Evolutionary conservation across 805 yeast genomes (phyloP).

Genomic region (Metschnikowia lochheadii): DNA sequence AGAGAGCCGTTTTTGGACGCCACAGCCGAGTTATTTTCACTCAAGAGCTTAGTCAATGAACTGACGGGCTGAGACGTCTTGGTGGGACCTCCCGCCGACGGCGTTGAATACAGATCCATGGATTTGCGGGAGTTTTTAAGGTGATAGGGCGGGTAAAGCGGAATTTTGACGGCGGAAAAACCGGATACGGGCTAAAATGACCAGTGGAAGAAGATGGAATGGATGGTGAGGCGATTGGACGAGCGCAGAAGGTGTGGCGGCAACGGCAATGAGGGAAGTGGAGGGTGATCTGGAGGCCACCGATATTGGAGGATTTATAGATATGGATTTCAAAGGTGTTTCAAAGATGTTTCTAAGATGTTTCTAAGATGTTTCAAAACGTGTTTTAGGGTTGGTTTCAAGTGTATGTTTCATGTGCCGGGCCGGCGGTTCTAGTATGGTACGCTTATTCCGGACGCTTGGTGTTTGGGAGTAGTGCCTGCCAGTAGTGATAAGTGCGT

Average conservation of each 20-base stretch:
- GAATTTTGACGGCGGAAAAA: slow-evolving; percentile 8
- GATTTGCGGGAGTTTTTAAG: slow-evolving; percentile 10
- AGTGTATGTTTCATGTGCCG: background rate
- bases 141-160: slow-evolving; percentile 18
- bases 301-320: background rate
- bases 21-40: slow-evolving; percentile 24
- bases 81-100: slow-evolving; percentile 5
- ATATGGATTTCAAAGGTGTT: background rate
- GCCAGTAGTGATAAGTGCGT: background rate
- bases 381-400: background rate
- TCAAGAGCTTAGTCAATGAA: slow-evolving; percentile 36
- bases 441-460: background rate
- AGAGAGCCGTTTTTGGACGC: slow-evolving; percentile 6
- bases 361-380: background rate
- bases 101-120: slow-evolving; percentile 9
- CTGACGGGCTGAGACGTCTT: slow-evolving; percentile 26
- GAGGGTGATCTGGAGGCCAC: background rate
- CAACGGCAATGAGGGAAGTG: background rate
- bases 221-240: no score
- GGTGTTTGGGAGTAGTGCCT: slow-evolving; percentile 2
- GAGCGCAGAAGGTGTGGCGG: background rate
- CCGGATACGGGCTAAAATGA: background rate
- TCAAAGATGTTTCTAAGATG: background rate
- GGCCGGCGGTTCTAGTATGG: background rate
- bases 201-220: background rate